phyloP scores from a whole-genome alignment of 2,329 filamentous ascomycete genomes.

The Gaeumannomyces tritici region DNA sequence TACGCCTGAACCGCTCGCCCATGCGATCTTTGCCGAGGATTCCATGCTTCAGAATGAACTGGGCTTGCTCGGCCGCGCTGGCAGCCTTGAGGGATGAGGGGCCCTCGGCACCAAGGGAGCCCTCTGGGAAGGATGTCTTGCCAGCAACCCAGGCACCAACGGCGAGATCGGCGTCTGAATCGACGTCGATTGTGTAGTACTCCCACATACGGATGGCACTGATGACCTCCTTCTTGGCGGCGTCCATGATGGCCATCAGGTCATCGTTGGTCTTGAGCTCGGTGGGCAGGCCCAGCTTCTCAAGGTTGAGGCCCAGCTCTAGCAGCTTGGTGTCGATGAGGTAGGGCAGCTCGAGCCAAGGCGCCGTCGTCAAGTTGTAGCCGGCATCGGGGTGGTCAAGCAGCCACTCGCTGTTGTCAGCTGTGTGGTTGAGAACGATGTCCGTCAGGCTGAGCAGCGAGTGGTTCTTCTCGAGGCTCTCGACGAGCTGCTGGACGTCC shows the following conservation, averaged over 20 bases:
- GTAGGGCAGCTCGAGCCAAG: conserved; percentile 59
- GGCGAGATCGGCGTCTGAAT: conserved; percentile 58
- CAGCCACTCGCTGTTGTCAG: conserved; percentile 90
- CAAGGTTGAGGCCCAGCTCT: conserved; percentile 68
- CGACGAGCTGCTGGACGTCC: conserved; percentile 68
- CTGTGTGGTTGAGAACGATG: conserved; percentile 96
- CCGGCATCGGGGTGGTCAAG: conserved; percentile 90
- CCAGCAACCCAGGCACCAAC: conserved; percentile 63
- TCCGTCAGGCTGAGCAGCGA: conserved; percentile 84
- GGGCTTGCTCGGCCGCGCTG: conserved; percentile 39
- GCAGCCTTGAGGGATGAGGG: conserved; percentile 38
- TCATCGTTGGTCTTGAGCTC: conserved; percentile 63
- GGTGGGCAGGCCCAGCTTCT: conserved; percentile 63
- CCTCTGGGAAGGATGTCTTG: conserved; percentile 43
- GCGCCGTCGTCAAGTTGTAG: conserved; percentile 87
- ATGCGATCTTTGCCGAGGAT: conserved; percentile 64
- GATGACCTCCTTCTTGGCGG: conserved; percentile 72
- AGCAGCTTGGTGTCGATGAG: conserved; percentile 54
- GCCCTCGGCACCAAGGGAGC: conserved; percentile 22
- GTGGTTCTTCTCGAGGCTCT: conserved; percentile 75
- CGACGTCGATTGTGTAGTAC: conserved; percentile 78
- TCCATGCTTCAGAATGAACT: conserved; percentile 59
- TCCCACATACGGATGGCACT: conserved; percentile 78
- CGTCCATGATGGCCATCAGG: conserved; percentile 72
- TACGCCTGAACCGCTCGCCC: conserved; percentile 69